Conservation (phyloP, 73 alveolate genomes). For the Uronychia binucleata region DNA sequence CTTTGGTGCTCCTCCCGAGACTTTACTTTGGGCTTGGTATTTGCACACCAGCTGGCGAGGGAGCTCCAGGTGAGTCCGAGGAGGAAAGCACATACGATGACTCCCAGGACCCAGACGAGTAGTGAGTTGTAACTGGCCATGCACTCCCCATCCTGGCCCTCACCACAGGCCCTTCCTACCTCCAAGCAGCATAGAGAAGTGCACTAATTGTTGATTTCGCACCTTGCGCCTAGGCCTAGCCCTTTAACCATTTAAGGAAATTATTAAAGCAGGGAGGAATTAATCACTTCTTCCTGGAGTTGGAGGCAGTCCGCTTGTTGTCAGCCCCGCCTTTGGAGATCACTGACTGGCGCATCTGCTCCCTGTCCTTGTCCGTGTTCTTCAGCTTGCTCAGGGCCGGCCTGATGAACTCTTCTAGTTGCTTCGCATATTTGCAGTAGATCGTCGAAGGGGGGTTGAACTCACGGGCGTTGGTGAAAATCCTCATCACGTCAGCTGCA, state of each 20-base stretch:
- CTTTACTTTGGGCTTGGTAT: background rate
- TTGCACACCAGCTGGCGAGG: background rate
- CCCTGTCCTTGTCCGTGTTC: constrained; percentile 46
- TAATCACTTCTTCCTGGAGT: background rate
- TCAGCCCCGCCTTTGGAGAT: background rate
- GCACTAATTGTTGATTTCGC: background rate
- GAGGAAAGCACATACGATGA: background rate
- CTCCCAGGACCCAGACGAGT: background rate
- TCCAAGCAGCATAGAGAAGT: background rate
- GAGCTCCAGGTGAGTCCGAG: background rate
- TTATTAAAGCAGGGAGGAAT: background rate
- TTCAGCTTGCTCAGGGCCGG: constrained; percentile 75
- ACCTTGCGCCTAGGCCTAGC: background rate
- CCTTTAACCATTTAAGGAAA: background rate
- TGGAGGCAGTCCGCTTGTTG: background rate
- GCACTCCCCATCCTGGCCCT: background rate
- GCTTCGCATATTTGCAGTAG: constrained; percentile 85
- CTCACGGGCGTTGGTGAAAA: constrained; percentile 78
- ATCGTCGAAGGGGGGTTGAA: constrained; percentile 81
- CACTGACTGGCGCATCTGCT: background rate
- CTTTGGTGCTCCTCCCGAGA: too few relatives aligned
- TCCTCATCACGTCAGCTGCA: constrained; percentile 82
- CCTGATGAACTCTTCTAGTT: constrained; percentile 71
- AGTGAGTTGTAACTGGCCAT: background rate
- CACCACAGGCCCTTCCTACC: background rate